Percentiles rank a stretch among this genome's conserved stretches.
These are phyloP conservation scores for Colletotrichum gloeosporioides DNA, from an alignment of 2,329 filamentous ascomycete species.

Conservation along the genomic window DNA sequence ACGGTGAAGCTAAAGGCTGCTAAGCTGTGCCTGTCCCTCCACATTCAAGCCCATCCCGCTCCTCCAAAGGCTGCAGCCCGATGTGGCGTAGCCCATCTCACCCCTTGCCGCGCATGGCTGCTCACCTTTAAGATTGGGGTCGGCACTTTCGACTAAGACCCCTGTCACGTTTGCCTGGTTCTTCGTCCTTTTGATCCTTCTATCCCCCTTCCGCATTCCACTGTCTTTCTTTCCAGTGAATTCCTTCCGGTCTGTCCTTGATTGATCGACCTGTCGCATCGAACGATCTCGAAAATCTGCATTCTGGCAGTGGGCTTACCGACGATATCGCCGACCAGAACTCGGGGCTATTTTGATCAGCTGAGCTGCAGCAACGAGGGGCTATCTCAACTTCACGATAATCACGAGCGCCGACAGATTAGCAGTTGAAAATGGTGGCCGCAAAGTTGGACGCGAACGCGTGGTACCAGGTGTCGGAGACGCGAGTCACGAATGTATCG, in stretches of 20 bases:
- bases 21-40: neutral
- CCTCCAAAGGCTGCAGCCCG: neutral
- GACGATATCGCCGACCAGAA: neutral
- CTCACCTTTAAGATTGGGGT: neutral
- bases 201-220: neutral
- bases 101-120: neutral
- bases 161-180: neutral
- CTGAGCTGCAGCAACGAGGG: neutral
- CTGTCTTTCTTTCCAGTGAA: neutral
- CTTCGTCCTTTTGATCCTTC: neutral
- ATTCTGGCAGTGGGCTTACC: neutral
- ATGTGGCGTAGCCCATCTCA: neutral
- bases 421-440: slow-evolving; percentile 15
- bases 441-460: slow-evolving; percentile 37
- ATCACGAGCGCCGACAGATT: neutral
- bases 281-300: neutral
- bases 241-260: neutral
- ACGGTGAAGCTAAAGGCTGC: neutral
- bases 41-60: slow-evolving; percentile 4
- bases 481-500: slow-evolving; percentile 34
- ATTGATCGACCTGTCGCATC: neutral
- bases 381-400: neutral
- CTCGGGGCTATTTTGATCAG: rapidly evolving
- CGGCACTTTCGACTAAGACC: neutral
- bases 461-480: slow-evolving; percentile 41